Conservation (phyloP, 1,284 basidiomycete genomes). For the Trametes pubescens region DNA sequence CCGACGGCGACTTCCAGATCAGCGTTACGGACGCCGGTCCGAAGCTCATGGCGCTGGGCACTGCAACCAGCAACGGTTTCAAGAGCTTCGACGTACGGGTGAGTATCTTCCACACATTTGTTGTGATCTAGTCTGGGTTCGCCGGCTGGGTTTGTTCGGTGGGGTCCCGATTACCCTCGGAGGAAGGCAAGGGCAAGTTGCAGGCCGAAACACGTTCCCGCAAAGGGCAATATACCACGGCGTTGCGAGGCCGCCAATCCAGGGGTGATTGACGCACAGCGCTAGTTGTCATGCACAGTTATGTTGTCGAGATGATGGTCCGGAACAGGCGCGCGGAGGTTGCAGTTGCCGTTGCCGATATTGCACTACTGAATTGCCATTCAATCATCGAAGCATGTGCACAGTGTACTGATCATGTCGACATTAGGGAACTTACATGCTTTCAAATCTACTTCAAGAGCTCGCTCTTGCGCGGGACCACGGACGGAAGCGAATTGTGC, state of each 20-base stretch:
- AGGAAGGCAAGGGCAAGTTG: background rate
- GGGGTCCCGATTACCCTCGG: background rate
- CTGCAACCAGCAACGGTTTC: slow-evolving; percentile 97
- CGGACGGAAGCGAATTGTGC: slow-evolving; percentile 93
- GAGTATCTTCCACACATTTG: slow-evolving; percentile 43
- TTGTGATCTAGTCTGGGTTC: slow-evolving; percentile 10
- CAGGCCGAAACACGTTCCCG: slow-evolving; percentile 1
- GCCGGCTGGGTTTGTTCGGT: background rate
- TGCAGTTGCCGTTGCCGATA: background rate
- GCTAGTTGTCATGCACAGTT: background rate
- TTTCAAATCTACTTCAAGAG: slow-evolving; percentile 98
- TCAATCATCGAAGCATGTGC: background rate
- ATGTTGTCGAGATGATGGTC: slow-evolving; percentile 25
- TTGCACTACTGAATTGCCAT: background rate
- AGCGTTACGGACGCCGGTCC: slow-evolving; percentile 97
- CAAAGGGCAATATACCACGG: slow-evolving; percentile 6
- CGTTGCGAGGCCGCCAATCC: slow-evolving; percentile 24
- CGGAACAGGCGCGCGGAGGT: slow-evolving; percentile 5
- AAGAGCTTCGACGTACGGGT: slow-evolving; percentile 96
- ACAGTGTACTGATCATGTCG: slow-evolving; percentile 12
- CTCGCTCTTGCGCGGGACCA: slow-evolving; percentile 97
- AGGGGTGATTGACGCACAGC: slow-evolving; percentile 22
- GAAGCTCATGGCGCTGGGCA: slow-evolving; percentile 95
- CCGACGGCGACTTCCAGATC: slow-evolving; percentile 97
- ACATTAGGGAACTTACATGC: slow-evolving; percentile 92